phyloP scores from a whole-genome alignment of 2,329 filamentous ascomycete species.

The Mollisiaceae sp. region DNA sequence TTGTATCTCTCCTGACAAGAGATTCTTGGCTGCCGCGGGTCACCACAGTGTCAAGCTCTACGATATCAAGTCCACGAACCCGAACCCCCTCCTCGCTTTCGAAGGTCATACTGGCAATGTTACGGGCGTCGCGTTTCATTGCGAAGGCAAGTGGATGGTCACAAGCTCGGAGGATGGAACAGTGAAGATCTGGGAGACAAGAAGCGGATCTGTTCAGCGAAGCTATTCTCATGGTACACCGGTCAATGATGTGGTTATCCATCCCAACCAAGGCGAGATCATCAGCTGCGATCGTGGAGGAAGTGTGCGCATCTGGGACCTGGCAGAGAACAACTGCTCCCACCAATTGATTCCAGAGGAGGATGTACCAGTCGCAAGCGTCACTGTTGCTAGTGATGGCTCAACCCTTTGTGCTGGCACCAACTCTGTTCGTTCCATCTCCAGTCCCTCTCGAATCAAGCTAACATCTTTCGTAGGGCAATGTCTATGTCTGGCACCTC shows the following conservation, averaged over 20 bases:
- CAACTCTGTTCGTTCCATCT: slow-evolving; percentile 68
- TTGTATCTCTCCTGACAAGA: slow-evolving; percentile 97
- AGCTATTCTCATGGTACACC: slow-evolving; percentile 90
- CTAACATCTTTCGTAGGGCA: slow-evolving; percentile 65
- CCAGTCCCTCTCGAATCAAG: slow-evolving; percentile 25
- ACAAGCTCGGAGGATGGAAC: slow-evolving; percentile 92
- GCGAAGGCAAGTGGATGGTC: slow-evolving; percentile 99
- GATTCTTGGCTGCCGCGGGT: slow-evolving; percentile 79
- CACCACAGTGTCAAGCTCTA: slow-evolving; percentile 93
- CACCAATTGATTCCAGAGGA: slow-evolving; percentile 97
- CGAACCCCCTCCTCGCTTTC: slow-evolving; percentile 89
- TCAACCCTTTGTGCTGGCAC: slow-evolving; percentile 92
- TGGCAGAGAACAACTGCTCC: slow-evolving; percentile 95
- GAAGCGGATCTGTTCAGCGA: slow-evolving; percentile 68
- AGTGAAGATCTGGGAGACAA: slow-evolving; percentile 44
- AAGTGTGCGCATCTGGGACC: slow-evolving; percentile 93
- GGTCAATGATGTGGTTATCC: slow-evolving; percentile 98
- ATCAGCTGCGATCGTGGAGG: slow-evolving; percentile 94
- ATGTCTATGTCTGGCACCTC: slow-evolving; percentile 97
- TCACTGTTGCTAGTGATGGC: slow-evolving; percentile 94
- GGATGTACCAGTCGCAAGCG: slow-evolving; percentile 89
- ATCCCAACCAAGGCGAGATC: slow-evolving; percentile 97
- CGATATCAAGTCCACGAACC: slow-evolving; percentile 98
- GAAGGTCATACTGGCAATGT: slow-evolving; percentile 96
- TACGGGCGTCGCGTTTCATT: slow-evolving; percentile 96